Percentiles rank a stretch among this genome's conserved stretches.
Conservation (phyloP, 2,329 filamentous ascomycete genomes). For the Ramichloridium luteum region DNA sequence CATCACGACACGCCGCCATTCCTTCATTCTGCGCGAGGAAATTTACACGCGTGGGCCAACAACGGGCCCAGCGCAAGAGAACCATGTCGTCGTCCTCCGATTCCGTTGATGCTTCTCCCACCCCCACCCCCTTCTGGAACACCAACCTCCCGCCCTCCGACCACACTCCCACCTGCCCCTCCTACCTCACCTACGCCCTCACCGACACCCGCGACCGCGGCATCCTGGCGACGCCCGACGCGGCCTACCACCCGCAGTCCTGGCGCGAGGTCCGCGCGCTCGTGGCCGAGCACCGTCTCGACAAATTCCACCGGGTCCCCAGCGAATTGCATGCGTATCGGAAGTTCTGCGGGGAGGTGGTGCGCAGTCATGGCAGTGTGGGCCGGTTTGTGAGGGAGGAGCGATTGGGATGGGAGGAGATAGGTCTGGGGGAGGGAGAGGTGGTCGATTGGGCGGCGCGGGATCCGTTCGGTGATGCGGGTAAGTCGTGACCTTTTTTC, state of each 20-base stretch:
- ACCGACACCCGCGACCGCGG: conserved; percentile 51
- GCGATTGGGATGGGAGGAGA: conserved; percentile 55
- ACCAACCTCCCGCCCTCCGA: conserved; percentile 57
- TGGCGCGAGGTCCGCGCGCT: conserved; percentile 61
- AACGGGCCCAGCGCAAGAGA: no score
- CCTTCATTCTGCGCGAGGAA: neutral
- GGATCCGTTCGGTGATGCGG: conserved; percentile 32
- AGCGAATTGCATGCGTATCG: conserved; percentile 69
- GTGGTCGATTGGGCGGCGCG: conserved; percentile 21
- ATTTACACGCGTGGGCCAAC: neutral
- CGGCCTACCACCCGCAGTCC: conserved; percentile 46
- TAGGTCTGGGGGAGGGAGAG: neutral
- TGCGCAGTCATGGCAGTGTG: conserved; percentile 59
- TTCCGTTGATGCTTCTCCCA: no score
- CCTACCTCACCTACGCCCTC: conserved; percentile 48
- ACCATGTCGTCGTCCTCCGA: no score
- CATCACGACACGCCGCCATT: conserved; percentile 1
- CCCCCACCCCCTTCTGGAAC: conserved; percentile 58
- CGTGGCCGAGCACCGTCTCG: conserved; percentile 54
- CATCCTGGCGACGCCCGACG: conserved; percentile 61
- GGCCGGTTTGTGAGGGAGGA: conserved; percentile 59
- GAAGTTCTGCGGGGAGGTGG: conserved; percentile 53
- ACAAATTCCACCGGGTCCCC: conserved; percentile 64
- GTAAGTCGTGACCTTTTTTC: conserved; percentile 22
- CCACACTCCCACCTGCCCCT: conserved; percentile 56